Evolutionary conservation across 805 yeast genomes (phyloP), one percentile per base, ranked within the genome.

Genomic region (Pichia deserticola): DNA sequence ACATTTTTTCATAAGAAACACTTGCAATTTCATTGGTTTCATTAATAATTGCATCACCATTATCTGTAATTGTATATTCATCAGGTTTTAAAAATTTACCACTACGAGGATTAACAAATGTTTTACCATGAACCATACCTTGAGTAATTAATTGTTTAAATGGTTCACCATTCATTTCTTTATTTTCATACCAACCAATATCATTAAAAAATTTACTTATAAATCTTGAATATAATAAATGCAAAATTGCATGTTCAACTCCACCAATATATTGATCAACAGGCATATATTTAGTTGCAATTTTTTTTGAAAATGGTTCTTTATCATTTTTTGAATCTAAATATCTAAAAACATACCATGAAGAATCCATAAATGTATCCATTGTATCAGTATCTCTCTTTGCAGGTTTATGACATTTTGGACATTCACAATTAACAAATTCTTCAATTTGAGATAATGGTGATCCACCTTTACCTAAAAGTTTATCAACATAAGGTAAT

Each of bases 341-440:
- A 59, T 79, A 90, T 51, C 99, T 76, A 70, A 93, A 83, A 65
- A 78, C 87, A 66, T 93, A 93, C 99, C 99, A 93, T 4, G 97
- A 89, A 15, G 96, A 86, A 67, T 93, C 99, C 81, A 93, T 92
- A 61, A 93, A 93, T 0, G 99, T 93, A 62, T 93, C 99, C 99
- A 93, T 92, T 0, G 99, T 93, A 61, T 93, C 99, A 0, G 98
- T 88, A 56, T 93, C 99, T 59, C 99, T 76, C 50, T 77, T 80
- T 0, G 97, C 95, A 20, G 72, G 67, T 7, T 64, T 58, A 4
- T 82, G 81, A 69, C 99, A 93, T 0, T 77, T 74, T 7, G 99
- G 99, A 64, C 99, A 93, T 33, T 70, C 64, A 1, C 85, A 79
- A 52, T 86, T 73, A 8, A 82, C 81, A 72, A 89, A 92, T 20